Evolutionary conservation across 1,284 basidiomycete species (phyloP), one percentile per base, ranked within the genome.

Genomic region (Sporisorium sorghi): DNA sequence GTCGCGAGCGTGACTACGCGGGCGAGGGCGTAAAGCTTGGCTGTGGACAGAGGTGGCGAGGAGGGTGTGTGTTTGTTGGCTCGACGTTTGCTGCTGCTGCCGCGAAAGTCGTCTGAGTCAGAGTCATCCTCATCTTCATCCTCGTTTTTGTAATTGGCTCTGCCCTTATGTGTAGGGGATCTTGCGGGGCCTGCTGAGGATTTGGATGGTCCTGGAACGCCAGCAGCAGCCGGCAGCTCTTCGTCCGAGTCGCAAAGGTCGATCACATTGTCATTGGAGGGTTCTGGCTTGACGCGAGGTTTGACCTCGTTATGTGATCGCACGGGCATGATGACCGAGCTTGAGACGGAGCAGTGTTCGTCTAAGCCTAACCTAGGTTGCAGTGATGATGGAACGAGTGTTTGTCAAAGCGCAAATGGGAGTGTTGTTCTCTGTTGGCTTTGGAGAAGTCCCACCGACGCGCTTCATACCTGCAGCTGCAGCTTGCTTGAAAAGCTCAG

Each of bases 1-100:
- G 68, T 75, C 11, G 73, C 73, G 11, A 75, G 58, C 5, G 64
- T 64, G 23, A 35, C 63, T 32, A 75, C 64, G 2, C 54, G 51
- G 1, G 73, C 73, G 14, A 75, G 49, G 15, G 68, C 67, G 32
- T 75, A 75, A 0, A 75, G 68, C 33, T 71, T 75, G 3, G 64
- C 21, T 9, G 52, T 42, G 0, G 55, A 12, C 3, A 40, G 30
- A n/a, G 39, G 44, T 1, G 59, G 0, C 19, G 42, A 15, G 10
- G 59, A 58, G 14, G 48, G 7, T 12, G 48, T 5, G 26, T 43
- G 51, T 12, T 40, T 55, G 17, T 21, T 44, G 10, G 23, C 28
- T 15, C 26, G 47, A 3, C 52, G 50, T 14, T 37, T 52, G 15
- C 12, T 35, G 19, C 19, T 24, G 23, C 40, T 58, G 14, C 55